Percentiles rank a stretch among this genome's conserved stretches.
phyloP scores from a whole-genome alignment of 1,284 basidiomycete genomes.

The Moesziomyces sp. region DNA sequence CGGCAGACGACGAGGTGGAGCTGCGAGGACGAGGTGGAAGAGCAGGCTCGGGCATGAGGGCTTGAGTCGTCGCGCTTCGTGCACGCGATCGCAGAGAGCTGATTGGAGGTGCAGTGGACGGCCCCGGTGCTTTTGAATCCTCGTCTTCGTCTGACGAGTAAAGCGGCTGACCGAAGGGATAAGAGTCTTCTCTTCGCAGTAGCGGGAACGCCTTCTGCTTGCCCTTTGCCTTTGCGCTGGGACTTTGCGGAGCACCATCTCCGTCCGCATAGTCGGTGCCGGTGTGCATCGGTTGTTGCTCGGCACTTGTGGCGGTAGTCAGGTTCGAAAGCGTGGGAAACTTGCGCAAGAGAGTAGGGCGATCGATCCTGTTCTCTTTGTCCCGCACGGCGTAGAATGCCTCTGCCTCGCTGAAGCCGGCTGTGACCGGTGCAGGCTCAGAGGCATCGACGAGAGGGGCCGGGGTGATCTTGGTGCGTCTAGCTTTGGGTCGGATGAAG shows the following conservation, averaged over 20 bases:
- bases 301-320: background rate
- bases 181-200: constrained; percentile 26
- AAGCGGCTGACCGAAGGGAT: constrained; percentile 21
- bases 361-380: constrained; percentile 10
- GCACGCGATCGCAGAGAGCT: constrained; percentile 7
- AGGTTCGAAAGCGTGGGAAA: constrained; percentile 21
- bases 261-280: constrained; percentile 20
- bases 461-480: constrained; percentile 4
- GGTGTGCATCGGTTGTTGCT: background rate
- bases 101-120: too few relatives aligned
- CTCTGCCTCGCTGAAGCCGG: constrained; percentile 26
- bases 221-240: constrained; percentile 21
- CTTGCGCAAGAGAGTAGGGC: constrained; percentile 27
- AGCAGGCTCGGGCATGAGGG: background rate
- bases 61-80: constrained; percentile 13
- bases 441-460: background rate
- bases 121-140: background rate
- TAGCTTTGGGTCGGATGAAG: constrained; percentile 24
- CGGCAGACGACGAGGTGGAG: constrained; percentile 16
- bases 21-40: background rate
- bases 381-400: constrained; percentile 13
- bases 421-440: background rate
- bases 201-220: constrained; percentile 21
- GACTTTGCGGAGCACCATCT: background rate
- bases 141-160: constrained; percentile 26